Evolutionary conservation across 148 eudicot species (phyloP).

Genomic region (Drosera capensis): DNA sequence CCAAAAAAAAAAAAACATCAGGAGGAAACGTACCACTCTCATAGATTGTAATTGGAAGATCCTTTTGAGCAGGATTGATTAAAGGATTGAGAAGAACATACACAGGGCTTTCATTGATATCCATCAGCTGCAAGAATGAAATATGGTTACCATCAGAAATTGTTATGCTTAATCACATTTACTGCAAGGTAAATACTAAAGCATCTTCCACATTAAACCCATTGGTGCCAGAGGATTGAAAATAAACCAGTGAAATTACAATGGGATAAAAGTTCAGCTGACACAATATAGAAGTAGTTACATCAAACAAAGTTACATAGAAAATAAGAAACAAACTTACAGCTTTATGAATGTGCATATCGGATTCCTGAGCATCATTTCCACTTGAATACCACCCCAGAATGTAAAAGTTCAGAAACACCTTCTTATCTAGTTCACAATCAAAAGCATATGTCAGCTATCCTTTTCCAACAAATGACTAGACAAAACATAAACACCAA

Average conservation of each 20-base stretch:
- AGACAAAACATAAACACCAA: too few species aligned
- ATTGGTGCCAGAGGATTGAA: too few species aligned
- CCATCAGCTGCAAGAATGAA: conserved; percentile 54
- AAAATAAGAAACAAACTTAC: too few species aligned
- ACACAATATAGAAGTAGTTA: too few species aligned
- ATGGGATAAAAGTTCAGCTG: too few species aligned
- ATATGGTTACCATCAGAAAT: not conserved
- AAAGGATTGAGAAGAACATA: conserved; percentile 74
- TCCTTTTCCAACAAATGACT: too few species aligned
- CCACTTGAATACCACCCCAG: conserved; percentile 97
- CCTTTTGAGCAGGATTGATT: conserved; percentile 76
- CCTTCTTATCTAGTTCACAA: conserved; percentile 70
- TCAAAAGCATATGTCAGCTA: too few species aligned
- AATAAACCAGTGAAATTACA: too few species aligned
- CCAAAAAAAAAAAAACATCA: not conserved
- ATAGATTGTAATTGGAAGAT: conserved; percentile 60
- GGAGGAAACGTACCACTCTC: conserved; percentile 52
- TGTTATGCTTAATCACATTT: not conserved
- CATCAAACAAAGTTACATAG: not conserved
- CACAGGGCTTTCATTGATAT: conserved; percentile 78
- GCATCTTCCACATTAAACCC: too few species aligned
- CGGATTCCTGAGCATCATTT: conserved; percentile 80
- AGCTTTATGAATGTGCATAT: conserved; percentile 82
- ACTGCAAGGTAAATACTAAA: too few species aligned
- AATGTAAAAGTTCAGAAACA: conserved; percentile 66